phyloP scores from a whole-genome alignment of 352 stramenopile species.

The Blastocystis sp. region DNA sequence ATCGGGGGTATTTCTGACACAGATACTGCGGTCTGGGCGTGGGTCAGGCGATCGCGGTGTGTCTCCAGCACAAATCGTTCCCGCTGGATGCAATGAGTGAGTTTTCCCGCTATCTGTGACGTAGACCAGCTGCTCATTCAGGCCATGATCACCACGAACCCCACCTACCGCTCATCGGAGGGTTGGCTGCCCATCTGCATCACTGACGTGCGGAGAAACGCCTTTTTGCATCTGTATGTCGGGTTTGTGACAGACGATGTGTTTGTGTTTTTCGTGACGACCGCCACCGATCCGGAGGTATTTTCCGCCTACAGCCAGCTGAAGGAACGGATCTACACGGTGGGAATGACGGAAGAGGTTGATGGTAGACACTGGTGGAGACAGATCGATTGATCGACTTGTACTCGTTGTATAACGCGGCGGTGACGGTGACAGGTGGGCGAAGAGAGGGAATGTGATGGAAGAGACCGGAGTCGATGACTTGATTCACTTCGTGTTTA shows the following conservation, averaged over 20 bases:
- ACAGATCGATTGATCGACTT: conserved; percentile 9
- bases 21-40: conserved; percentile 24
- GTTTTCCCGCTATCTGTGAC: neutral
- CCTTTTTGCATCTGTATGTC: conserved; percentile 39
- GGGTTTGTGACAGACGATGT: conserved; percentile 24
- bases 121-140: conserved; percentile 30
- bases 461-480: neutral
- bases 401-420: conserved; percentile 22
- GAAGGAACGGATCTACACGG: conserved; percentile 4
- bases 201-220: neutral
- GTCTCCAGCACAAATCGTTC: conserved; percentile 7
- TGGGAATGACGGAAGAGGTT: neutral
- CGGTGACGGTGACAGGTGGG: neutral
- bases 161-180: conserved; percentile 13
- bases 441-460: neutral
- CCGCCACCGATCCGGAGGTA: neutral
- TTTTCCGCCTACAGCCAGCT: conserved; percentile 5
- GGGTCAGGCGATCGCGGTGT: neutral
- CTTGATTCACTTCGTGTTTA: conserved; percentile 50
- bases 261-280: conserved; percentile 41
- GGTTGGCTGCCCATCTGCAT: conserved; percentile 33
- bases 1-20: neutral
- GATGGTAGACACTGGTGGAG: neutral
- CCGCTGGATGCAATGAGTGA: conserved; percentile 24
- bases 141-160: neutral